Conservation (phyloP, 2,329 filamentous ascomycete species). For the Arthrobotrys pseudoclavata region DNA sequence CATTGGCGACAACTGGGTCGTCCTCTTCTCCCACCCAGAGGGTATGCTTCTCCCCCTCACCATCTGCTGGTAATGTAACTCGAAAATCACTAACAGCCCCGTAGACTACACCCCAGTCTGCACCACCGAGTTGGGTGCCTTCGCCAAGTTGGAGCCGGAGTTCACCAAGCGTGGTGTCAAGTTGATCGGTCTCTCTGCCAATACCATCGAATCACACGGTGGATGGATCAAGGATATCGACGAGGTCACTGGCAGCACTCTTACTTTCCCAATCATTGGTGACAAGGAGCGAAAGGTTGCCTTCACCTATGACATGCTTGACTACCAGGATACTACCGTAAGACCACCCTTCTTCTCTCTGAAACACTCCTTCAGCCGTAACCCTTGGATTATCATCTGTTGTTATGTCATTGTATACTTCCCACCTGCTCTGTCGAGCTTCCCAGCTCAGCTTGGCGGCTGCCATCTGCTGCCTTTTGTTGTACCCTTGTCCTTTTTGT, state of each 20-base stretch:
- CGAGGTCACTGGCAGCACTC: slow-evolving; percentile 65
- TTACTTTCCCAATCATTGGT: slow-evolving; percentile 68
- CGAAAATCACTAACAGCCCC: slow-evolving; percentile 55
- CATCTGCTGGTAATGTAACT: not conserved
- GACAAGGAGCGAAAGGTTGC: slow-evolving; percentile 68
- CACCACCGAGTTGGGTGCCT: slow-evolving; percentile 75
- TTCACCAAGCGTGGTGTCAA: slow-evolving; percentile 75
- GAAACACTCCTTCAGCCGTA: slow-evolving; percentile 13
- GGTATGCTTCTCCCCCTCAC: slow-evolving; percentile 46
- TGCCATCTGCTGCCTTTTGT: slow-evolving; percentile 29
- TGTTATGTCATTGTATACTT: not conserved
- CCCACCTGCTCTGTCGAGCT: slow-evolving; percentile 48
- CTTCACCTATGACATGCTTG: slow-evolving; percentile 67
- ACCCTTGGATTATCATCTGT: slow-evolving; percentile 12
- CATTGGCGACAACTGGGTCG: slow-evolving; percentile 78
- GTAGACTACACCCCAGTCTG: slow-evolving; percentile 72
- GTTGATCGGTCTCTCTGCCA: slow-evolving; percentile 73
- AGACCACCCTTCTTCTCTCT: slow-evolving; percentile 18
- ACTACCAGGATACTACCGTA: slow-evolving; percentile 64
- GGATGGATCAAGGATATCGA: slow-evolving; percentile 72
- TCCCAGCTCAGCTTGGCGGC: slow-evolving; percentile 23
- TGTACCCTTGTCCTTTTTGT: slow-evolving; percentile 6
- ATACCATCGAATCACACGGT: slow-evolving; percentile 72
- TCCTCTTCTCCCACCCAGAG: slow-evolving; percentile 79
- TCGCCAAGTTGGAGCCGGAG: slow-evolving; percentile 75